Percentiles rank a stretch among this genome's conserved stretches.
Conservation (phyloP, 352 stramenopile genomes). For the Discostella stelligera region DNA sequence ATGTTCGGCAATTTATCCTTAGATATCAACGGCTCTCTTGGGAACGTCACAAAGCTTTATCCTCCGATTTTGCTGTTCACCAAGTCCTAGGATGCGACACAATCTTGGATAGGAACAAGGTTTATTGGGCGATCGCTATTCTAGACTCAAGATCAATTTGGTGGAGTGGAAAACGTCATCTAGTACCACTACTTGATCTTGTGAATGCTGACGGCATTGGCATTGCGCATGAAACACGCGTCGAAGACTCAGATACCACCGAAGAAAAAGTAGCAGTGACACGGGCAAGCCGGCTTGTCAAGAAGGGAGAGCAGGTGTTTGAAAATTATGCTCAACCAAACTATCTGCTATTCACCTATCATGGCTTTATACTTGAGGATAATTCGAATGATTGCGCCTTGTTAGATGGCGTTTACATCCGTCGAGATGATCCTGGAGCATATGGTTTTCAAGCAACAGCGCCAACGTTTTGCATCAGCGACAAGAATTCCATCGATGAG, state of each 20-base stretch:
- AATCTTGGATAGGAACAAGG: neutral
- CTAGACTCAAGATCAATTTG: constrained; percentile 91
- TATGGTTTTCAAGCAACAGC: constrained; percentile 13
- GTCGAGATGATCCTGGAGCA: constrained; percentile 21
- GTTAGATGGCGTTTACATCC: constrained; percentile 22
- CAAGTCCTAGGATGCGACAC: neutral
- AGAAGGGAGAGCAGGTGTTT: constrained; percentile 80
- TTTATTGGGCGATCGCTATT: constrained; percentile 84
- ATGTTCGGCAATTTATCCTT: constrained; percentile 56
- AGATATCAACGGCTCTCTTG: constrained; percentile 41
- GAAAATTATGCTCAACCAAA: constrained; percentile 94
- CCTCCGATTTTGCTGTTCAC: constrained; percentile 6
- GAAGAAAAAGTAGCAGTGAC: constrained; percentile 78
- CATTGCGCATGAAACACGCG: constrained; percentile 67
- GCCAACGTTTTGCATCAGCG: constrained; percentile 39
- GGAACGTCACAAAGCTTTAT: constrained; percentile 21
- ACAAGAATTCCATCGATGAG: constrained; percentile 18
- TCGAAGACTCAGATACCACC: constrained; percentile 37
- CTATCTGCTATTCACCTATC: constrained; percentile 86
- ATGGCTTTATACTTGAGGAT: constrained; percentile 88
- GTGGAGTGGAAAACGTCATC: constrained; percentile 87
- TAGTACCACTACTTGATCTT: constrained; percentile 92
- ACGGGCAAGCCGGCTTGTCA: constrained; percentile 61
- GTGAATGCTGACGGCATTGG: constrained; percentile 86
- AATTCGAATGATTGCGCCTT: constrained; percentile 89